These are phyloP conservation scores for Tephrocybe sp. DNA, from an alignment of 768 basidiomycete species.

Conservation along the genomic window DNA sequence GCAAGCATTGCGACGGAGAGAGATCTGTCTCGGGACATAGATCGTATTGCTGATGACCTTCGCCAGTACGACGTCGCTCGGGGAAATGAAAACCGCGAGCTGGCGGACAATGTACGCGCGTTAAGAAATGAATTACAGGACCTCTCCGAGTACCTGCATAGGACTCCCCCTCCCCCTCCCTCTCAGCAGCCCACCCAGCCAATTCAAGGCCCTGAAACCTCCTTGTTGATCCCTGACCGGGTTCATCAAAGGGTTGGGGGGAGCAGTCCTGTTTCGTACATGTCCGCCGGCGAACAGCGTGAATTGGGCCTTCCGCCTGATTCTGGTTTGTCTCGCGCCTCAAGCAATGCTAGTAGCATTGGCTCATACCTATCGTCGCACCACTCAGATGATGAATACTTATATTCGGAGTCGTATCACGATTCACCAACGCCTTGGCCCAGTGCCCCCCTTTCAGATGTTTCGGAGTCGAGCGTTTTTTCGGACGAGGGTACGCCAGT, in stretches of 20 bases:
- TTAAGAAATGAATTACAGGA: conserved; percentile 71
- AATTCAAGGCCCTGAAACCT: not conserved
- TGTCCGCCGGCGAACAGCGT: conserved; percentile 25
- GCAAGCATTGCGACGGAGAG: conserved; percentile 48
- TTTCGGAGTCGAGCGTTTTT: conserved; percentile 6
- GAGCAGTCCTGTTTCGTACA: conserved; percentile 36
- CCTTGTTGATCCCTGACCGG: conserved; percentile 16
- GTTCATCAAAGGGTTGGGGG: conserved; percentile 47
- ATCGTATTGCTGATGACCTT: conserved; percentile 56
- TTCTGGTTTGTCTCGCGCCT: conserved; percentile 32
- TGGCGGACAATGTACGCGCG: conserved; percentile 66
- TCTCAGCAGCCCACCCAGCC: conserved; percentile 18
- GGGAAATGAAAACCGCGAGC: conserved; percentile 61
- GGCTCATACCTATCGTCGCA: conserved; percentile 53
- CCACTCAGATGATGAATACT: conserved; percentile 65
- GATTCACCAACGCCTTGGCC: conserved; percentile 22
- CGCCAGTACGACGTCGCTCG: conserved; percentile 53
- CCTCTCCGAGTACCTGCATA: conserved; percentile 57
- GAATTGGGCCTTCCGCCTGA: conserved; percentile 25
- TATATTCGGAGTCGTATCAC: conserved; percentile 13
- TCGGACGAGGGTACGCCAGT: conserved; percentile 10
- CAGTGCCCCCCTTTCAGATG: conserved; percentile 13
- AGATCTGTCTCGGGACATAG: conserved; percentile 50
- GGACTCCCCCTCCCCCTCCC: conserved; percentile 36
- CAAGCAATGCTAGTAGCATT: conserved; percentile 40